Evolutionary conservation across 2,329 filamentous ascomycete species (phyloP).

Genomic region (Ophiostoma triangulosporum): DNA sequence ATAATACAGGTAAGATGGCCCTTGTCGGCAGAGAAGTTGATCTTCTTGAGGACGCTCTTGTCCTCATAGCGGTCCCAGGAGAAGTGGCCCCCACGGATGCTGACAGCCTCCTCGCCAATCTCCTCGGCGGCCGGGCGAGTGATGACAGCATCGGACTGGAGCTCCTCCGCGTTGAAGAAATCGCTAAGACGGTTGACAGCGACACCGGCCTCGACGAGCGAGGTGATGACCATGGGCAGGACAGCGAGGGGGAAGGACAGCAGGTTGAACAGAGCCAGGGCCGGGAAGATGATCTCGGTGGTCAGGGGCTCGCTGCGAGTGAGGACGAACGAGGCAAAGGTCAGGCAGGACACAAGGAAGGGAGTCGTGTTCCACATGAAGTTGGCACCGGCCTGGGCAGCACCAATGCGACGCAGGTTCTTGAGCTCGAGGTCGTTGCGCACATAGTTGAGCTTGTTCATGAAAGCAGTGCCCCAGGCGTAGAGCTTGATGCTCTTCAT

Average conservation of each 20-base stretch:
- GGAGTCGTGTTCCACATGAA: conserved; percentile 98
- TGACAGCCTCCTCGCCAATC: conserved; percentile 71
- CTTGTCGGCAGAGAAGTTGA: conserved; percentile 81
- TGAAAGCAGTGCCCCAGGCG: conserved; percentile 93
- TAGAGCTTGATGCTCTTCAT: conserved; percentile 99
- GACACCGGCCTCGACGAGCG: conserved; percentile 90
- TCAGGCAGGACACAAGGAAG: conserved; percentile 93
- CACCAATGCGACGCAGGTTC: conserved; percentile 90
- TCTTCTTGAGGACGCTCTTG: conserved; percentile 60
- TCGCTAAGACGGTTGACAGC: conserved; percentile 74
- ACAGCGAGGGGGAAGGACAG: conserved; percentile 90
- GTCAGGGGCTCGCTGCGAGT: conserved; percentile 70
- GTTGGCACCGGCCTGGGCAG: conserved; percentile 84
- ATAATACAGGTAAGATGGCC: conserved; percentile 89
- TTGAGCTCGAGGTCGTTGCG: conserved; percentile 92
- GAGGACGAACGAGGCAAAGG: conserved; percentile 86
- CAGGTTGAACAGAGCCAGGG: conserved; percentile 86
- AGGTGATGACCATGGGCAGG: conserved; percentile 93
- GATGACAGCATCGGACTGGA: conserved; percentile 72
- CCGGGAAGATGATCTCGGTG: conserved; percentile 92
- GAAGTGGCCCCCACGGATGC: conserved; percentile 74
- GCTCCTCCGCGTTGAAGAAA: conserved; percentile 77
- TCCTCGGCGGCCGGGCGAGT: conserved; percentile 57
- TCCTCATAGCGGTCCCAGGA: conserved; percentile 83
- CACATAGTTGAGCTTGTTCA: conserved; percentile 92